A percentile compares a stretch with the other conserved stretches of the same genome.
Evolutionary conservation across 2,329 filamentous ascomycete genomes (phyloP).

Genomic region (Stagonosporopsis rhizophila): DNA sequence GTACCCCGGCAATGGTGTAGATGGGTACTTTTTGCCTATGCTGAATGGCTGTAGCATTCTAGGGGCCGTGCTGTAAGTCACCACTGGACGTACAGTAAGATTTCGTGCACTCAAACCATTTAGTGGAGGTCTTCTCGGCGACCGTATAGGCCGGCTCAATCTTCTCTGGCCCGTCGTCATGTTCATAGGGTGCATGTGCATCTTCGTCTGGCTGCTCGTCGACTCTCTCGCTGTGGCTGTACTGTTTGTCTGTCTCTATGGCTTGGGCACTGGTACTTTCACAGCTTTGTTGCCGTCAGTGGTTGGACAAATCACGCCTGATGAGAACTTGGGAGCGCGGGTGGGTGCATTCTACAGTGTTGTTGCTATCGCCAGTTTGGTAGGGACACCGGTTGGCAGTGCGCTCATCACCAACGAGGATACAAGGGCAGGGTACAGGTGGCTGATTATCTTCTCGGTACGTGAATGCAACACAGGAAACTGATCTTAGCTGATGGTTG

Average conservation of each 20-base stretch:
- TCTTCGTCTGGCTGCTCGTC: constrained; percentile 63
- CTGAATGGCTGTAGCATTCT: constrained; percentile 62
- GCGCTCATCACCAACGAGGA: constrained; percentile 35
- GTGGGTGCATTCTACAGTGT: constrained; percentile 70
- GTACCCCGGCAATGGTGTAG: constrained; percentile 55
- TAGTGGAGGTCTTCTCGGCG: constrained; percentile 59
- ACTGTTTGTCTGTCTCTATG: constrained; percentile 71
- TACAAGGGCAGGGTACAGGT: constrained; percentile 29
- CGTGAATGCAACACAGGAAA: not conserved
- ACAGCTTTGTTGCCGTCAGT: constrained; percentile 69
- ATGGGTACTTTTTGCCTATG: constrained; percentile 55
- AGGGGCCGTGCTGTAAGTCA: constrained; percentile 59
- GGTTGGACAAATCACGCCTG: constrained; percentile 73
- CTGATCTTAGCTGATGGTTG: not conserved
- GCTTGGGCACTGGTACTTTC: constrained; percentile 72
- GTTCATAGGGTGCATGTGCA: constrained; percentile 52
- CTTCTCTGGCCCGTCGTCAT: constrained; percentile 59
- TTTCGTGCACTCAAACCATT: constrained; percentile 27
- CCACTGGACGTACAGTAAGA: not conserved
- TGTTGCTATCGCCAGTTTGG: constrained; percentile 69
- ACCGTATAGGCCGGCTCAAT: constrained; percentile 63
- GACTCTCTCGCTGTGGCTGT: constrained; percentile 64
- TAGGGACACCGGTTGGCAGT: constrained; percentile 72
- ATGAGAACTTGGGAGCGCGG: constrained; percentile 72
- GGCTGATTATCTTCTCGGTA: constrained; percentile 39